Evolutionary conservation across 768 basidiomycete genomes (phyloP), one percentile per base, ranked within the genome.

Genomic region (Boletus bicolor): DNA sequence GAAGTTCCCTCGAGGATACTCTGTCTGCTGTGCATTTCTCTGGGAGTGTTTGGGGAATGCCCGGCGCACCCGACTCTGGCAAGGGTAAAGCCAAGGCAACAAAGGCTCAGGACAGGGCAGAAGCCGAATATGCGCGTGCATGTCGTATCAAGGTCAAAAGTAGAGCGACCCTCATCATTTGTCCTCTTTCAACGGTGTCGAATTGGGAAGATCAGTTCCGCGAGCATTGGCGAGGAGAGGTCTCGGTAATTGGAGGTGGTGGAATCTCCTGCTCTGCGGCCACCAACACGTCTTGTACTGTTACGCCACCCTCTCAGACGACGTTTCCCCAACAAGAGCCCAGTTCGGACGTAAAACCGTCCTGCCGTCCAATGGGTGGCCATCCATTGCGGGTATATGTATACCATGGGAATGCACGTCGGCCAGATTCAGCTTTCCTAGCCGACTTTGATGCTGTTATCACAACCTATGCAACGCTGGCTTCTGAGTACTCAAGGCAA

Each of bases 201-300:
- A 98, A 98, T 67, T 99, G 97, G 97, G 97, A 99, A 74, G 93
- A 96, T 54, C 97, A 99, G 72, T 93, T 99, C 66, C 84, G 89
- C 55, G 97, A 99, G 68, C 97, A 99, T 70, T 98, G 94, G 94
- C 83, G 82, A 59, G 94, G 94, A 8, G 83, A 87, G 52, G 93
- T 97, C 4, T 77, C 79, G 24, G 87, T 97, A 41, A 78, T 88
- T 51, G 93, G 95, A 19, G 93, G 93, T 12, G 86, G 87, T 38
- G 77, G 76, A 11, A 59, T 69, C n/a, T 64, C 63, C 32, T 74
- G 67, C 51, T 66, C 68, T 34, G 65, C 64, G 17, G 63, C 67
- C 34, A 62, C 71, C 52, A 61, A 72, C 17, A 68, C 71, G 12
- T 62, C 76, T n/a, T 73, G 73, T 44, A 59, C 68, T 38, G 72